A percentile compares a stretch with the other conserved stretches of the same genome.
Conservation (phyloP, 805 yeast species). For the Candida corydali region DNA sequence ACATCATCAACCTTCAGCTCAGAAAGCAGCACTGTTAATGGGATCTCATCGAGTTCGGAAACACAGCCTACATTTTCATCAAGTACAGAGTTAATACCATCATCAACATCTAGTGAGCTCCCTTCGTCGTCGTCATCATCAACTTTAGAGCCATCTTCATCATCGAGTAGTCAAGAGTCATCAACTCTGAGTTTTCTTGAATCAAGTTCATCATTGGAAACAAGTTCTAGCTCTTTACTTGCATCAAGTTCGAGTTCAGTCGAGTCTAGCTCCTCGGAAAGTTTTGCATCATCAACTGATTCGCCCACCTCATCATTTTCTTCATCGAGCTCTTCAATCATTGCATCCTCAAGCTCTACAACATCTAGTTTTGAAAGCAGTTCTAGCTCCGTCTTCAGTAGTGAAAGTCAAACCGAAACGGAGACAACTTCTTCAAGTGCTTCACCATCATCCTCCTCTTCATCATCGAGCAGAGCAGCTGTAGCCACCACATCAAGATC, state of each 20-base stretch:
- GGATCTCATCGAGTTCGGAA: conserved; percentile 8
- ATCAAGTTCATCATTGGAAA: neutral
- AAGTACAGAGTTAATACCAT: conserved; percentile 5
- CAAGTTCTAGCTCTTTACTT: conserved; percentile 6
- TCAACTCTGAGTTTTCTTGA: conserved; percentile 5
- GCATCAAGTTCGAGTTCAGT: conserved; percentile 1
- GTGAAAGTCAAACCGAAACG: neutral
- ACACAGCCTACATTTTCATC: conserved; percentile 6
- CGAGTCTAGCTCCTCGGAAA: conserved; percentile 6
- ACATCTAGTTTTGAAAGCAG: conserved; percentile 1
- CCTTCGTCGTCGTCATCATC: neutral
- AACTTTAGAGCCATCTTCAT: neutral
- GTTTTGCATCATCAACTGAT: conserved; percentile 3
- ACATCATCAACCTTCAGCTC: neutral
- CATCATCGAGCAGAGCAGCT: neutral
- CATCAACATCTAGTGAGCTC: conserved; percentile 1
- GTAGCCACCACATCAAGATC: conserved; percentile 10
- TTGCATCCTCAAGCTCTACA: conserved; percentile 6
- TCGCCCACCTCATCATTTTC: neutral
- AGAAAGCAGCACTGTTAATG: no score
- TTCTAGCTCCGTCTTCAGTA: neutral
- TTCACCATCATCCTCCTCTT: conserved; percentile 2
- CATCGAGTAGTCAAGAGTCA: conserved; percentile 1
- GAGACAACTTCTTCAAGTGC: conserved; percentile 3
- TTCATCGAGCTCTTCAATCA: conserved; percentile 5